Conservation (phyloP, 371 early-diverging fungal genomes). For the Mortierella sp. region DNA sequence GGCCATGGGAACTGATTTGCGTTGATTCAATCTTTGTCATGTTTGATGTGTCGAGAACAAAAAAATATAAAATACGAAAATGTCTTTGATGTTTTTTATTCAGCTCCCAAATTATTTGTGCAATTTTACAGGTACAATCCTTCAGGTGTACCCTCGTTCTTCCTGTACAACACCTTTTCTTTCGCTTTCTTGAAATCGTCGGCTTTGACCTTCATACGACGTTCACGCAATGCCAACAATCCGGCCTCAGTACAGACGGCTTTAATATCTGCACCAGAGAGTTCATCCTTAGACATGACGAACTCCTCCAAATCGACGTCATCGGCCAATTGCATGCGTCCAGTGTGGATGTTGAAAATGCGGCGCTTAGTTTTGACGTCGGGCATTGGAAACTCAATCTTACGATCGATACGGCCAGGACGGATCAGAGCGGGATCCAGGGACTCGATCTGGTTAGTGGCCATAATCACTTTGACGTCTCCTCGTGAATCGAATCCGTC, state of each 20-base stretch:
- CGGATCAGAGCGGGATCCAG: slow-evolving; percentile 99
- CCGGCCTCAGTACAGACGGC: slow-evolving; percentile 99
- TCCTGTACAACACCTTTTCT: slow-evolving; percentile 99
- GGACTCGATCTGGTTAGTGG: slow-evolving; percentile 99
- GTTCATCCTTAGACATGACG: slow-evolving; percentile 99
- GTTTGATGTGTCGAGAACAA: not conserved
- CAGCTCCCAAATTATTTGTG: not conserved
- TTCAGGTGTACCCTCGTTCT: slow-evolving; percentile 99
- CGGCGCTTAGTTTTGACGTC: slow-evolving; percentile 99
- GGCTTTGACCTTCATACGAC: slow-evolving; percentile 98
- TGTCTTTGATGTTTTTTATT: not conserved
- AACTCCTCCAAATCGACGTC: slow-evolving; percentile 99
- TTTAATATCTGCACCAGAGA: slow-evolving; percentile 99
- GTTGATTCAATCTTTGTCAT: slow-evolving; percentile 26
- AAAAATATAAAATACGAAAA: slow-evolving; percentile 1
- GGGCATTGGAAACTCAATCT: slow-evolving; percentile 99
- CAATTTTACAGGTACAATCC: slow-evolving; percentile 85
- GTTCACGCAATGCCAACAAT: slow-evolving; percentile 98
- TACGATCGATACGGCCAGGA: slow-evolving; percentile 99
- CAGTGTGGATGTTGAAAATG: slow-evolving; percentile 99
- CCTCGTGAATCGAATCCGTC: slow-evolving; percentile 99
- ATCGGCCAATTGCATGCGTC: slow-evolving; percentile 97
- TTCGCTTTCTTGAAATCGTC: slow-evolving; percentile 99
- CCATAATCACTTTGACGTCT: slow-evolving; percentile 99
- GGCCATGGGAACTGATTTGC: slow-evolving; percentile 35